phyloP scores from a whole-genome alignment of 2,329 filamentous ascomycete genomes.

The Cyphellophora europaea region DNA sequence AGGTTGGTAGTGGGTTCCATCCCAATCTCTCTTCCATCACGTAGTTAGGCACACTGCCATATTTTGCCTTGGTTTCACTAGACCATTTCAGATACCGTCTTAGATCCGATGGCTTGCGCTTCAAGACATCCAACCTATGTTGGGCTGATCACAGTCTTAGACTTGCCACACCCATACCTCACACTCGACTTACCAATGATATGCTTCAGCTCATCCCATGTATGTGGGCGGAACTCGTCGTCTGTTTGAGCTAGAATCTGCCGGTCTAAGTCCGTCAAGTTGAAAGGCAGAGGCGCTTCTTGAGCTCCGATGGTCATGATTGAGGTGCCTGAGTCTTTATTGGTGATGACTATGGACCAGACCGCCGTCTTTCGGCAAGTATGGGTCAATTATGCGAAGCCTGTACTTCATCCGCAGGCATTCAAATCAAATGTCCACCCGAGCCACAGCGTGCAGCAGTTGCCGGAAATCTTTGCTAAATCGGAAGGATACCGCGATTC shows the following conservation, averaged over 20 bases:
- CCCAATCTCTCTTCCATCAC: slow-evolving; percentile 45
- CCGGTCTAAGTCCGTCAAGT: slow-evolving; percentile 40
- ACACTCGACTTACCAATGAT: slow-evolving; percentile 38
- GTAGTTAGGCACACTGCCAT: slow-evolving; percentile 48
- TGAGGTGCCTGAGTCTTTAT: too few species aligned
- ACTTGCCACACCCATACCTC: background rate
- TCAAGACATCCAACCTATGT: slow-evolving; percentile 47
- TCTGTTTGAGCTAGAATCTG: slow-evolving; percentile 41
- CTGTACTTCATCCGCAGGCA: too few species aligned
- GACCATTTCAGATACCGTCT: slow-evolving; percentile 53
- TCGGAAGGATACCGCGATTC: too few species aligned
- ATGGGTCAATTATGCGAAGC: too few species aligned
- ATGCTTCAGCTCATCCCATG: slow-evolving; percentile 42
- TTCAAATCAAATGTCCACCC: too few species aligned
- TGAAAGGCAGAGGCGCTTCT: slow-evolving; percentile 28
- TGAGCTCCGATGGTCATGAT: background rate
- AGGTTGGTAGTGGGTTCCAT: slow-evolving; percentile 31
- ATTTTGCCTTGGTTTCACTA: slow-evolving; percentile 41
- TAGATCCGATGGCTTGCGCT: slow-evolving; percentile 50
- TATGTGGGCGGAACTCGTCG: slow-evolving; percentile 41
- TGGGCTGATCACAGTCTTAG: slow-evolving; percentile 23
- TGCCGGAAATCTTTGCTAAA: too few species aligned
- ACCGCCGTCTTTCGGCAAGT: background rate
- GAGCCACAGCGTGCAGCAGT: too few species aligned
- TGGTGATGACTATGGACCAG: too few species aligned